Conservation (phyloP, 1,284 basidiomycete genomes). For the Rhodotorula sp. region DNA sequence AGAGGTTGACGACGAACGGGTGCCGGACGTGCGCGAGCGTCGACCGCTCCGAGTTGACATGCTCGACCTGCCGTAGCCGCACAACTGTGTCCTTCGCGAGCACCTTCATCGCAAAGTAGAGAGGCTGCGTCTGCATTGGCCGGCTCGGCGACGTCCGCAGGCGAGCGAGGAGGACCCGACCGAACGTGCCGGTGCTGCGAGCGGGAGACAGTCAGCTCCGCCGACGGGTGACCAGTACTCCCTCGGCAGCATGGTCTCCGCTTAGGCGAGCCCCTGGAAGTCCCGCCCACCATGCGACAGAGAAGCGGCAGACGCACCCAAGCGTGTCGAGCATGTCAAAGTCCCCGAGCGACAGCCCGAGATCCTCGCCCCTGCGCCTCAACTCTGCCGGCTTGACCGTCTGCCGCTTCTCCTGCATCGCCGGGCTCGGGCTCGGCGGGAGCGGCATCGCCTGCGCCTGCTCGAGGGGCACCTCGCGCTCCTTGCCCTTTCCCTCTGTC, state of each 20-base stretch:
- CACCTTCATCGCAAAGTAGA: conserved; percentile 54
- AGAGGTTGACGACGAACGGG: conserved; percentile 61
- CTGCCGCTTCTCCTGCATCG: background rate
- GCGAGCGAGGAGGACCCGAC: conserved; percentile 44
- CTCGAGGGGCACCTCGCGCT: background rate
- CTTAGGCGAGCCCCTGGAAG: too few relatives aligned
- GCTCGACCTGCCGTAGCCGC: conserved; percentile 59
- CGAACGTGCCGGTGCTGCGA: conserved; percentile 46
- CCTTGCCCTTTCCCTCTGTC: background rate
- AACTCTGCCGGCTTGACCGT: conserved; percentile 13
- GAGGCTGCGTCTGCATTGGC: conserved; percentile 34
- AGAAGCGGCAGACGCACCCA: conserved; percentile 27
- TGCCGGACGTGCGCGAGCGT: conserved; percentile 59
- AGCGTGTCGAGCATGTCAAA: conserved; percentile 47
- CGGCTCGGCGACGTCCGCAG: conserved; percentile 27
- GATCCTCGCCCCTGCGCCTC: conserved; percentile 40
- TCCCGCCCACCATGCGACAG: too few relatives aligned
- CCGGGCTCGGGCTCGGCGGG: background rate
- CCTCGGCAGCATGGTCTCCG: too few relatives aligned
- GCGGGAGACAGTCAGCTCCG: too few relatives aligned
- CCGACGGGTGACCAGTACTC: too few relatives aligned
- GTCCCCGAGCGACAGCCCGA: conserved; percentile 44
- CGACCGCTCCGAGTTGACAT: conserved; percentile 59
- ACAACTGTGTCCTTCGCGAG: conserved; percentile 59
- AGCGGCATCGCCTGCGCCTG: background rate